A percentile compares a stretch with the other conserved stretches of the same genome.
These are phyloP conservation scores for Testicularia cyperi DNA, from an alignment of 1,284 basidiomycete species.

Conservation along the genomic window DNA sequence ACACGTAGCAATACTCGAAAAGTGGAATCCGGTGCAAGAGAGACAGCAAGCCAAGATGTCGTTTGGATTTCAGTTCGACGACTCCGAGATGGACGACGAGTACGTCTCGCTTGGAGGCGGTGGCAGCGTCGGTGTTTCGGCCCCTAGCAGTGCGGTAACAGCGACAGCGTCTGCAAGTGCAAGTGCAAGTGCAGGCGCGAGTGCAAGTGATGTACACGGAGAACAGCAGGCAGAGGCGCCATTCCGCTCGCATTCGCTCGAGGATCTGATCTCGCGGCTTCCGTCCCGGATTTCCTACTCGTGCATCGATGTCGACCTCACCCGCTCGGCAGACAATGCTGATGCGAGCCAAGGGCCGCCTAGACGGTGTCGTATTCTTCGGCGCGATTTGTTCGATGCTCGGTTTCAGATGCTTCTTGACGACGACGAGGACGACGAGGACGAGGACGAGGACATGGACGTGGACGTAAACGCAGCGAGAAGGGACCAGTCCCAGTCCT, in stretches of 20 bases:
- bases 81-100: constrained; percentile 37
- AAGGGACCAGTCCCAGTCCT: background rate
- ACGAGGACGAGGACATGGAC: constrained; percentile 30
- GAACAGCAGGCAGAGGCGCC: constrained; percentile 10
- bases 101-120: constrained; percentile 3
- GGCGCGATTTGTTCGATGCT: constrained; percentile 89
- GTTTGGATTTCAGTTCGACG: constrained; percentile 38
- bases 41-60: too few relatives aligned
- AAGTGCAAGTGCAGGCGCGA: too few relatives aligned
- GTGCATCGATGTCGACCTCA: constrained; percentile 18
- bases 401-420: constrained; percentile 82
- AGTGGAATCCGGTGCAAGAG: too few relatives aligned
- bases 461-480: background rate
- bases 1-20: too few relatives aligned
- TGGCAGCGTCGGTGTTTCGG: background rate
- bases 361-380: constrained; percentile 65
- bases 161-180: too few relatives aligned
- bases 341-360: background rate
- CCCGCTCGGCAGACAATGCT: background rate
- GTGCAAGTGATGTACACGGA: too few relatives aligned
- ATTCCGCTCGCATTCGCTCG: constrained; percentile 5
- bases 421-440: constrained; percentile 37
- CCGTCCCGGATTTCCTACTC: constrained; percentile 42
- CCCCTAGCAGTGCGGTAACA: constrained; percentile 2
- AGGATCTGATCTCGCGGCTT: constrained; percentile 17